A percentile compares a stretch with the other conserved stretches of the same genome.
phyloP scores from a whole-genome alignment of 169 alveolate species.

The Neospora caninum region DNA sequence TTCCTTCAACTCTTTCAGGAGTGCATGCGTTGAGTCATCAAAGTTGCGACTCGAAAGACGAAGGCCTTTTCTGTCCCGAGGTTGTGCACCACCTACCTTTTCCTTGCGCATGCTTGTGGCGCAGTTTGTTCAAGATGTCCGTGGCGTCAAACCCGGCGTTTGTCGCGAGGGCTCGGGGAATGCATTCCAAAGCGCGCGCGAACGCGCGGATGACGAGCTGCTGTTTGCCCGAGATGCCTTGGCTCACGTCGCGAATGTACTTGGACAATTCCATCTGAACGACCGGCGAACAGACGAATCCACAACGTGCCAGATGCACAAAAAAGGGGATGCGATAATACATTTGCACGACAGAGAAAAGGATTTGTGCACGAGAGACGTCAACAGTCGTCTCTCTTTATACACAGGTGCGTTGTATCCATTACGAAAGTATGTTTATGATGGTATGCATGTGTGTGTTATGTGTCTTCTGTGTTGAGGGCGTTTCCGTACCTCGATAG shows the following conservation, averaged over 20 bases:
- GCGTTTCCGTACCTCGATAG: slow-evolving; percentile 87
- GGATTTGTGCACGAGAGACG: too few species aligned
- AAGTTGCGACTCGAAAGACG: too few species aligned
- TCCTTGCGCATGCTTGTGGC: slow-evolving; percentile 91
- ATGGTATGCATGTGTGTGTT: too few species aligned
- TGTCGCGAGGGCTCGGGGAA: slow-evolving; percentile 96
- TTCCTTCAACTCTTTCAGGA: too few species aligned
- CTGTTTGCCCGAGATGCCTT: slow-evolving; percentile 91
- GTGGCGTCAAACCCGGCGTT: slow-evolving; percentile 96
- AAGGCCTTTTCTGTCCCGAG: too few species aligned
- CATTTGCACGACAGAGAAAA: too few species aligned
- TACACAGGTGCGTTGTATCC: too few species aligned
- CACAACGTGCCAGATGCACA: too few species aligned
- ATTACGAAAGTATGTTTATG: too few species aligned
- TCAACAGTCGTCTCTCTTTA: too few species aligned
- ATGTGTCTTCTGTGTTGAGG: background rate
- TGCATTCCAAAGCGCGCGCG: slow-evolving; percentile 95
- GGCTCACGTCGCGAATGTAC: slow-evolving; percentile 82
- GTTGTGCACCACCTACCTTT: slow-evolving; percentile 36
- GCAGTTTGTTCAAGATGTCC: slow-evolving; percentile 91
- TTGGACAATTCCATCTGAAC: slow-evolving; percentile 81
- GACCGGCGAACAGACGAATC: background rate
- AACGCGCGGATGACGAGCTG: slow-evolving; percentile 92
- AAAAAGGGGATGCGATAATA: background rate
- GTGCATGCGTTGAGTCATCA: too few species aligned